Conservation (phyloP, 2,329 filamentous ascomycete species). For the Pseudogymnoascus sp. region DNA sequence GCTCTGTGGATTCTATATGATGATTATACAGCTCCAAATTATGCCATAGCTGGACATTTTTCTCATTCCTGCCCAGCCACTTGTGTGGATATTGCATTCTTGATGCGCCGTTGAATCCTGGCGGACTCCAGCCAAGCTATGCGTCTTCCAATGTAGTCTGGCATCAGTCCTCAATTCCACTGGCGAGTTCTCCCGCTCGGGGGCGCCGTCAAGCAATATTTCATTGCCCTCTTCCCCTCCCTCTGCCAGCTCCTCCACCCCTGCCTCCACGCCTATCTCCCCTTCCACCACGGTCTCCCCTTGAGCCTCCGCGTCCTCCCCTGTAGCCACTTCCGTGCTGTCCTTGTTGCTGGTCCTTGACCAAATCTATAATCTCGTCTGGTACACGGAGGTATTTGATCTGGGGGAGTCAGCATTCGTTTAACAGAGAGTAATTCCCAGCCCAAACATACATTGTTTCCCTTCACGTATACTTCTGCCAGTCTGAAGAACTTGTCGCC, state of each 20-base stretch:
- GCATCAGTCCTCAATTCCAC: neutral
- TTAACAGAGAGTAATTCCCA: neutral
- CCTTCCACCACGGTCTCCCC: constrained; percentile 48
- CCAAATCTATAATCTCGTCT: constrained; percentile 90
- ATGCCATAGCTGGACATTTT: neutral
- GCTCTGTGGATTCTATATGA: constrained; percentile 7
- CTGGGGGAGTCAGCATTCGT: constrained; percentile 38
- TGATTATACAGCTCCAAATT: constrained; percentile 4
- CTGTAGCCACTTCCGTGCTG: constrained; percentile 54
- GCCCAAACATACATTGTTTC: constrained; percentile 68
- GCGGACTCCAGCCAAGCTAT: constrained; percentile 2
- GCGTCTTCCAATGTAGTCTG: constrained; percentile 4
- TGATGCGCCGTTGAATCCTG: constrained; percentile 4
- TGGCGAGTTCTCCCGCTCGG: constrained; percentile 18
- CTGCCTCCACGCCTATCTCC: constrained; percentile 41
- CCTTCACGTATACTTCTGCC: constrained; percentile 91
- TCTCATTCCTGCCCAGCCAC: neutral
- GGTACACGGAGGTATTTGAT: constrained; percentile 97
- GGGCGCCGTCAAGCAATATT: constrained; percentile 4
- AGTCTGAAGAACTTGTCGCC: constrained; percentile 89
- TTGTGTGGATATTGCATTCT: neutral
- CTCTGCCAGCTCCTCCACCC: constrained; percentile 35
- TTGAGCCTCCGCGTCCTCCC: constrained; percentile 51
- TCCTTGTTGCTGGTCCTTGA: constrained; percentile 82
- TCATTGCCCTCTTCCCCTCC: constrained; percentile 17